phyloP scores from a whole-genome alignment of 179 eudicot genomes.

The Spinacia oleracea region DNA sequence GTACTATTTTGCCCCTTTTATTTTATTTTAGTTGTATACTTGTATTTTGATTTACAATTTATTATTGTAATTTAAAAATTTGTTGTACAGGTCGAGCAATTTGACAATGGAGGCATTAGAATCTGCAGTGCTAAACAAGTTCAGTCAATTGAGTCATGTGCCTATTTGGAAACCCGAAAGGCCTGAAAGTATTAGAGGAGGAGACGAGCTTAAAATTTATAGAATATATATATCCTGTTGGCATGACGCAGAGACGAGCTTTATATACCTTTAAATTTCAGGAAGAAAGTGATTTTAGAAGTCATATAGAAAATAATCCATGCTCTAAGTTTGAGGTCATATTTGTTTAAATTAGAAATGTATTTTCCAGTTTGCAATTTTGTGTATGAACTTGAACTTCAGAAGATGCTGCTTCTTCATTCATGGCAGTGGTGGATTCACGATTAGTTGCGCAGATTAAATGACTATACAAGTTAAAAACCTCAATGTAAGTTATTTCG shows the following conservation, averaged over 20 bases:
- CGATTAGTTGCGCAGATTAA: too few species aligned
- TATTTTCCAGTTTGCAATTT: neutral
- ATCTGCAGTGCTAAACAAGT: constrained; percentile 60
- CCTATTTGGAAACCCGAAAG: constrained; percentile 90
- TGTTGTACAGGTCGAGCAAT: constrained; percentile 51
- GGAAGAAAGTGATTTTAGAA: constrained; percentile 51
- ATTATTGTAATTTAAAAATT: constrained; percentile 14
- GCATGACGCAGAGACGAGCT: constrained; percentile 83
- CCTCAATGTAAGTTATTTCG: too few species aligned
- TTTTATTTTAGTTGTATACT: too few species aligned
- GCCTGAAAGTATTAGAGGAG: constrained; percentile 74
- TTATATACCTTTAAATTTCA: constrained; percentile 69
- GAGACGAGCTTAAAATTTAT: constrained; percentile 58
- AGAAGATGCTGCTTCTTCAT: neutral
- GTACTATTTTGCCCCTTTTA: too few species aligned
- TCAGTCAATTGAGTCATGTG: constrained; percentile 52
- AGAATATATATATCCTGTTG: constrained; percentile 81
- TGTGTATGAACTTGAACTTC: neutral
- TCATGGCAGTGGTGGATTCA: too few species aligned
- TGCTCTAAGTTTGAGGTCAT: constrained; percentile 88
- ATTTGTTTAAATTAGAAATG: constrained; percentile 50
- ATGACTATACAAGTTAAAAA: too few species aligned
- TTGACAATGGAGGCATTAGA: constrained; percentile 70
- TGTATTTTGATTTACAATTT: neutral
- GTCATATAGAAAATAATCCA: constrained; percentile 53